Conservation (phyloP, 192 early-diverging fungal species). For the Dimargaris cristalligena region DNA sequence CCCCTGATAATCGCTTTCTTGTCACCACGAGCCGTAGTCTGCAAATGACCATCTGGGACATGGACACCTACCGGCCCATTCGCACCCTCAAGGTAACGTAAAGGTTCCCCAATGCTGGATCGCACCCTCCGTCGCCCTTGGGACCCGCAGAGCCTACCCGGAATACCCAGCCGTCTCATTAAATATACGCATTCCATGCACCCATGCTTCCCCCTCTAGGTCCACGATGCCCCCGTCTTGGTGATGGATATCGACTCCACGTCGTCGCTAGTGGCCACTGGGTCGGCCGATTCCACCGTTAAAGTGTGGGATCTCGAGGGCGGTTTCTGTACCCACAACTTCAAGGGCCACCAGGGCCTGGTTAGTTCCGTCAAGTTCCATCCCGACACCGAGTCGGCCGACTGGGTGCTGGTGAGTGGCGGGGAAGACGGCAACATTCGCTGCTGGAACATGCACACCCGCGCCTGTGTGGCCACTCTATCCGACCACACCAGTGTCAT, state of each 20-base stretch:
- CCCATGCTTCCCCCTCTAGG: conserved; percentile 23
- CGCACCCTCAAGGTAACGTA: conserved; percentile 42
- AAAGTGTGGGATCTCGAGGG: conserved; percentile 91
- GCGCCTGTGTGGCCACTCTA: conserved; percentile 58
- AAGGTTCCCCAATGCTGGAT: conserved; percentile 10
- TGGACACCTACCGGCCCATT: conserved; percentile 35
- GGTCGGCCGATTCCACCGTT: conserved; percentile 86
- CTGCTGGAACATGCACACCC: conserved; percentile 70
- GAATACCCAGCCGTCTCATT: neutral
- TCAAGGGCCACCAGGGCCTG: conserved; percentile 82
- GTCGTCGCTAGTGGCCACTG: conserved; percentile 87
- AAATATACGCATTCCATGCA: neutral
- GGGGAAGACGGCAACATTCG: conserved; percentile 81
- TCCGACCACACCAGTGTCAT: conserved; percentile 82
- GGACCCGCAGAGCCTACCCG: too few species aligned
- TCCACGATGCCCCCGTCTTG: conserved; percentile 84
- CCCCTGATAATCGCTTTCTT: conserved; percentile 56
- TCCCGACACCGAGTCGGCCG: conserved; percentile 23
- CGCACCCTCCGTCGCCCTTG: neutral
- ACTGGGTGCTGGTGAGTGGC: conserved; percentile 62
- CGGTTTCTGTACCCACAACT: conserved; percentile 89
- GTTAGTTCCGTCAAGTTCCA: conserved; percentile 75
- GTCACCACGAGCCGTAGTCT: conserved; percentile 70
- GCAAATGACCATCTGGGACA: conserved; percentile 62
- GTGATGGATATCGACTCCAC: conserved; percentile 80